Conservation (phyloP, 768 basidiomycete genomes). For the Boletus pseudo-olivaceus region DNA sequence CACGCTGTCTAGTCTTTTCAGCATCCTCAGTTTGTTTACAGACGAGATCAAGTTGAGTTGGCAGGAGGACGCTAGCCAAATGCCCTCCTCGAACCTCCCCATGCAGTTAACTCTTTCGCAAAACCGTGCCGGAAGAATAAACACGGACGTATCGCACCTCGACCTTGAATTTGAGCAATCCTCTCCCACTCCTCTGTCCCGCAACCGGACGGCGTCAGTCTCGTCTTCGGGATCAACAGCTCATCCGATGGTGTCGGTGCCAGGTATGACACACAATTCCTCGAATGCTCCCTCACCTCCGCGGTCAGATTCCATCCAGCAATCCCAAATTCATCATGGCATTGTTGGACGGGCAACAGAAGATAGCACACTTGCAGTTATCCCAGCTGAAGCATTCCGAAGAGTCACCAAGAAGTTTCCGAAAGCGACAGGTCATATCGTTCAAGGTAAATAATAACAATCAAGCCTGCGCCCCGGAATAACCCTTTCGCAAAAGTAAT, state of each 20-base stretch:
- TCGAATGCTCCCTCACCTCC: conserved; percentile 21
- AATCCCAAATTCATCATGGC: conserved; percentile 51
- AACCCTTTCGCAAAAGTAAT: conserved; percentile 57
- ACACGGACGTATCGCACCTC: conserved; percentile 65
- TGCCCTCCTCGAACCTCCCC: conserved; percentile 26
- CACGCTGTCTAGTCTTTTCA: conserved; percentile 93
- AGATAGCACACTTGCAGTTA: conserved; percentile 96
- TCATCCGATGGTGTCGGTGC: conserved; percentile 40
- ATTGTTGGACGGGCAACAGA: conserved; percentile 90
- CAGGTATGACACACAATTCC: conserved; percentile 18
- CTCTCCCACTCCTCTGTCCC: conserved; percentile 28
- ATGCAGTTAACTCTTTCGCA: conserved; percentile 21
- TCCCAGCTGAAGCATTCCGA: conserved; percentile 95
- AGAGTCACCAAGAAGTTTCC: conserved; percentile 94
- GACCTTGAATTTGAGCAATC: conserved; percentile 38
- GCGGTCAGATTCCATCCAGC: conserved; percentile 24
- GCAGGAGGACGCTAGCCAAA: conserved; percentile 57
- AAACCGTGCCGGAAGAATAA: conserved; percentile 37
- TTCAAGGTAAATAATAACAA: conserved; percentile 59
- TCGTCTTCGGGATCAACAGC: conserved; percentile 72
- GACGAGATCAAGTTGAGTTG: conserved; percentile 91
- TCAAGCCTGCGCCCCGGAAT: conserved; percentile 9
- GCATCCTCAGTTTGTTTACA: conserved; percentile 94
- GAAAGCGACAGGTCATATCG: conserved; percentile 94
- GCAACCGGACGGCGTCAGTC: conserved; percentile 49